Percentiles rank a stretch among this genome's conserved stretches.
Evolutionary conservation across 2,329 filamentous ascomycete genomes (phyloP).

Genomic region (Aspergillus versicolor): DNA sequence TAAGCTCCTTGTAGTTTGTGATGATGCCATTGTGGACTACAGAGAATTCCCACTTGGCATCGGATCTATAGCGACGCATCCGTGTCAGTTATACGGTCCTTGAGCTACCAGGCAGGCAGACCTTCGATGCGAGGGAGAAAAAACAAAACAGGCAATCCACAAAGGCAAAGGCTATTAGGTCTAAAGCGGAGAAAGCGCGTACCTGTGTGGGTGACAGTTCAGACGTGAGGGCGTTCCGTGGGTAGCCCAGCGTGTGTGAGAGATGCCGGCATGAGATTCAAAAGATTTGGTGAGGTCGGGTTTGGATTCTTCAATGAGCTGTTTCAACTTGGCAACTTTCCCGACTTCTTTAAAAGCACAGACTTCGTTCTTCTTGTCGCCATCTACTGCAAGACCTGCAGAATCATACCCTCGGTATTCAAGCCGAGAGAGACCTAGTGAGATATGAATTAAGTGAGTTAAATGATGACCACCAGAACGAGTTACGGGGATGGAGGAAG

Average conservation of each 20-base stretch:
- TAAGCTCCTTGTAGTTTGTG: conserved; percentile 99
- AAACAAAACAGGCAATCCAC: background rate
- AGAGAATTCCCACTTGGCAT: conserved; percentile 91
- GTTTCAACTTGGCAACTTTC: conserved; percentile 95
- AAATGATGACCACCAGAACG: background rate
- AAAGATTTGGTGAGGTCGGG: conserved; percentile 89
- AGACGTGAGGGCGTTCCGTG: conserved; percentile 89
- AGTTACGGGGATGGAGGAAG: background rate
- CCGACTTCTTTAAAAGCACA: conserved; percentile 98
- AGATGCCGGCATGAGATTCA: conserved; percentile 97
- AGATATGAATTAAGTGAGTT: background rate
- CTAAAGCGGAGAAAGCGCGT: conserved; percentile 39
- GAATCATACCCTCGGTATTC: conserved; percentile 99
- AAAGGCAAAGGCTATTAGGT: background rate
- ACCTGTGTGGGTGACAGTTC: conserved; percentile 99
- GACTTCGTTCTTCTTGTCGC: conserved; percentile 98
- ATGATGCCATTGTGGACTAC: conserved; percentile 99
- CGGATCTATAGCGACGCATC: conserved; percentile 62
- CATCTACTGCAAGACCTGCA: conserved; percentile 90
- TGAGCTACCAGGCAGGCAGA: background rate
- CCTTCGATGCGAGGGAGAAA: background rate
- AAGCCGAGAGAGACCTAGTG: conserved; percentile 80
- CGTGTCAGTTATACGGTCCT: background rate
- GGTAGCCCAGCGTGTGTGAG: conserved; percentile 98
- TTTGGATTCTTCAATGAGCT: conserved; percentile 81